A percentile compares a stretch with the other conserved stretches of the same genome.
phyloP scores from a whole-genome alignment of 176 grass and related monocot genomes.

The Rhynchospora tenuis region DNA sequence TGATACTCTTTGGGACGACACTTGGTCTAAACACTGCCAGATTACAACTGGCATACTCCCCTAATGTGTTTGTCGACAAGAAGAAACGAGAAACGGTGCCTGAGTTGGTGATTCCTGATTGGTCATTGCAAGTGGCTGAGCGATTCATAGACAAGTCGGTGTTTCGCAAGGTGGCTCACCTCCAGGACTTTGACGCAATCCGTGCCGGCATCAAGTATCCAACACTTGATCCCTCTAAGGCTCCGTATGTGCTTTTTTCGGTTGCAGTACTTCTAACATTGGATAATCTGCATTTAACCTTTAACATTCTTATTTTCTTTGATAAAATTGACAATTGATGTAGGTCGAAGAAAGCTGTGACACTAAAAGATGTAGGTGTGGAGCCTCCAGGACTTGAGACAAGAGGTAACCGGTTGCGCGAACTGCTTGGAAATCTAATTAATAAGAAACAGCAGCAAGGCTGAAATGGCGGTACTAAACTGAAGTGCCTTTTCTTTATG shows the following conservation, averaged over 20 bases:
- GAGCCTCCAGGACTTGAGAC: slow-evolving; percentile 39
- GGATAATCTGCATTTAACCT: neutral
- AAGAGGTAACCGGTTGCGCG: neutral
- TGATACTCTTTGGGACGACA: slow-evolving; percentile 32
- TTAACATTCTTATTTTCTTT: neutral
- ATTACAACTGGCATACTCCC: slow-evolving; percentile 67
- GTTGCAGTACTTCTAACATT: neutral
- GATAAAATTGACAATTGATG: neutral
- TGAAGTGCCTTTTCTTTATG: neutral
- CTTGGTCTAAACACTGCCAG: slow-evolving; percentile 54
- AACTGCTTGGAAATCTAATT: slow-evolving; percentile 6
- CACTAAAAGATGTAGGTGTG: slow-evolving; percentile 68
- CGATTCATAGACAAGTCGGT: slow-evolving; percentile 45
- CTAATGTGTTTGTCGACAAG: slow-evolving; percentile 81
- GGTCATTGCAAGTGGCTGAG: slow-evolving; percentile 36
- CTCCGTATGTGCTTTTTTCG: neutral
- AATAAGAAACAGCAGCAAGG: neutral
- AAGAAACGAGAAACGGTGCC: slow-evolving; percentile 69
- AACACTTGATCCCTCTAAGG: neutral
- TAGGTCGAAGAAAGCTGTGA: slow-evolving; percentile 47
- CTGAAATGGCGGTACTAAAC: neutral
- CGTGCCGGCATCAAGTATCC: slow-evolving; percentile 44
- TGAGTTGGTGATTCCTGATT: slow-evolving; percentile 59
- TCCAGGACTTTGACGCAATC: slow-evolving; percentile 51
- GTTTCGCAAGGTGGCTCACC: slow-evolving; percentile 65